phyloP scores from a whole-genome alignment of 805 yeast species.

The Candida chauliodis region DNA sequence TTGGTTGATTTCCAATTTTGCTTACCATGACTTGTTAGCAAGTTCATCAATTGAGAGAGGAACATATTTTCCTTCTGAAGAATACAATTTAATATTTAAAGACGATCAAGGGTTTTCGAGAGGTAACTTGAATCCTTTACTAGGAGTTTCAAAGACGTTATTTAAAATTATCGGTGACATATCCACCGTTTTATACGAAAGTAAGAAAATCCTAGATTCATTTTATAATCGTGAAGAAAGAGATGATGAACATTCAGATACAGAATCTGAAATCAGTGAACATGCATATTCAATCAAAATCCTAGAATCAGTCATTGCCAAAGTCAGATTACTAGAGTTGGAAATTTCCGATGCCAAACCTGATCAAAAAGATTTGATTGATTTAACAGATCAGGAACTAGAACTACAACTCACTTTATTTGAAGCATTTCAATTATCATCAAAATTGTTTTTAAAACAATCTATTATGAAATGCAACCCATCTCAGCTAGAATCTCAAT shows the following conservation, averaged over 20 bases:
- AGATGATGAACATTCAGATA: slow-evolving; percentile 14
- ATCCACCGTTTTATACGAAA: slow-evolving; percentile 53
- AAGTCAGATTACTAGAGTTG: slow-evolving; percentile 41
- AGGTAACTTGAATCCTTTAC: slow-evolving; percentile 60
- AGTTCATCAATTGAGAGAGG: slow-evolving; percentile 58
- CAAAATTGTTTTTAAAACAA: slow-evolving; percentile 64
- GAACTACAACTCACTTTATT: slow-evolving; percentile 68
- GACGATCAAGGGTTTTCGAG: slow-evolving; percentile 30
- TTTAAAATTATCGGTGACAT: slow-evolving; percentile 67
- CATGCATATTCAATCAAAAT: slow-evolving; percentile 20
- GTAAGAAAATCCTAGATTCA: slow-evolving; percentile 28
- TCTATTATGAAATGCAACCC: slow-evolving; percentile 60
- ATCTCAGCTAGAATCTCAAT: slow-evolving; percentile 59
- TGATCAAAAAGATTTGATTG: slow-evolving; percentile 42
- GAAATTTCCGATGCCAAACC: slow-evolving; percentile 53
- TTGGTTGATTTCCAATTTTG: slow-evolving; percentile 74
- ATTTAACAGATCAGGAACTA: slow-evolving; percentile 44
- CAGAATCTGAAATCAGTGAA: slow-evolving; percentile 20
- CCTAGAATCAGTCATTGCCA: slow-evolving; percentile 24
- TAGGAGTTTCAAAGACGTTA: slow-evolving; percentile 70
- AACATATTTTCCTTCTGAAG: slow-evolving; percentile 59
- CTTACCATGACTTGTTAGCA: slow-evolving; percentile 75
- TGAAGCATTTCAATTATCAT: slow-evolving; percentile 67
- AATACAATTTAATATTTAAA: slow-evolving; percentile 52
- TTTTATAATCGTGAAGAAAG: slow-evolving; percentile 12